Conservation (phyloP, 495 filamentous ascomycete species). For the Jackrogersella multiformis region DNA sequence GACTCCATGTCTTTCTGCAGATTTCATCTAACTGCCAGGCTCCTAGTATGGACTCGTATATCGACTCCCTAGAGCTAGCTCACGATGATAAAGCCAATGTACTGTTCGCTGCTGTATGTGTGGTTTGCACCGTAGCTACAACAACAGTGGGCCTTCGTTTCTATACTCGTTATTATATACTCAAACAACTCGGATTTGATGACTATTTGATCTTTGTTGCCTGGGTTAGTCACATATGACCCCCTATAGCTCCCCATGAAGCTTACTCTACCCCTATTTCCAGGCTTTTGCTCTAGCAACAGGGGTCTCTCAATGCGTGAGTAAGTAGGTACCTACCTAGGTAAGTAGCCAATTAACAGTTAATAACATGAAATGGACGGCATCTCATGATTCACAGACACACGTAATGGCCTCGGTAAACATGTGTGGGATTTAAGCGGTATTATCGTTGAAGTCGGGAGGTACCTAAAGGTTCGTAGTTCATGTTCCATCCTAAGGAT, state of each 20-base stretch:
- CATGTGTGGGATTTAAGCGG: slow-evolving; percentile 44
- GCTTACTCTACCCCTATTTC: slow-evolving; percentile 1
- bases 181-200: slow-evolving; percentile 56
- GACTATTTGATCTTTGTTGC: slow-evolving; percentile 48
- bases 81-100: slow-evolving; percentile 31
- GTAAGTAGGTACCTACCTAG: slow-evolving; percentile 29
- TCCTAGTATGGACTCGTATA: slow-evolving; percentile 28
- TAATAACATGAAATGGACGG: not conserved
- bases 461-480: slow-evolving; percentile 39
- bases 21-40: not conserved
- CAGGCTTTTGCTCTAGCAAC: slow-evolving; percentile 36
- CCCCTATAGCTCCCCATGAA: slow-evolving; percentile 1
- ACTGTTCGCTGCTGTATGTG: slow-evolving; percentile 36
- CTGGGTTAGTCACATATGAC: slow-evolving; percentile 25
- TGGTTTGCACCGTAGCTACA: slow-evolving; percentile 47
- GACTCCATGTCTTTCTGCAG: not conserved
- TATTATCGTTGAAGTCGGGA: slow-evolving; percentile 23
- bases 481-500: not conserved
- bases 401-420: slow-evolving; percentile 47
- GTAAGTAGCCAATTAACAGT: too few species aligned
- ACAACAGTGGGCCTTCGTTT: slow-evolving; percentile 48
- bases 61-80: not conserved
- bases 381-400: slow-evolving; percentile 32
- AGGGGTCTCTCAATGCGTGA: slow-evolving; percentile 38
- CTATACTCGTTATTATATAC: slow-evolving; percentile 51